phyloP scores from a whole-genome alignment of 2,329 filamentous ascomycete genomes.

The Hortaea sp. region DNA sequence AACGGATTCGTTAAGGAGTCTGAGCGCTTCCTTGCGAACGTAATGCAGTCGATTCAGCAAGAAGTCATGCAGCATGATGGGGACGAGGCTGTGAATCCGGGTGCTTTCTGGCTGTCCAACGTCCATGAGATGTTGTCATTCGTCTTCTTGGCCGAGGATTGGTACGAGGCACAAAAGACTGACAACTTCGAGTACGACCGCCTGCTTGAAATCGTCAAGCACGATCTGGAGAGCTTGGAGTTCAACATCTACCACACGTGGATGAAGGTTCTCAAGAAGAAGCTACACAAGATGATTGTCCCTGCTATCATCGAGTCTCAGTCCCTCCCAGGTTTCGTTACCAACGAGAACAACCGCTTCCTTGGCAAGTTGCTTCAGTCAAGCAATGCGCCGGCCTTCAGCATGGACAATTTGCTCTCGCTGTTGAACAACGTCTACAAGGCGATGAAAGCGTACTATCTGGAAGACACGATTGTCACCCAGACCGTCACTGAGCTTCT shows the following conservation, averaged over 20 bases:
- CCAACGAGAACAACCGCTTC: constrained; percentile 96
- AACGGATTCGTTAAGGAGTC: constrained; percentile 99
- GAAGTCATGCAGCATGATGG: constrained; percentile 99
- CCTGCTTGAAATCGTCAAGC: constrained; percentile 95
- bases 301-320: constrained; percentile 98
- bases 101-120: constrained; percentile 97
- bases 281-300: constrained; percentile 98
- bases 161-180: constrained; percentile 98
- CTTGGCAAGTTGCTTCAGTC: constrained; percentile 89
- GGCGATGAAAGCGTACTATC: constrained; percentile 97
- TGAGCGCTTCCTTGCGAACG: constrained; percentile 94
- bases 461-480: constrained; percentile 91
- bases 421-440: constrained; percentile 95
- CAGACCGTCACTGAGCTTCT: constrained; percentile 93
- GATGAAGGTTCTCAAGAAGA: constrained; percentile 99
- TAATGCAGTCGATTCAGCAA: constrained; percentile 99
- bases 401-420: constrained; percentile 97
- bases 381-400: constrained; percentile 88
- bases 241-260: constrained; percentile 99
- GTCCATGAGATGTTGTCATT: constrained; percentile 99
- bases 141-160: constrained; percentile 96
- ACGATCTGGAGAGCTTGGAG: constrained; percentile 93
- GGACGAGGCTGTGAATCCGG: constrained; percentile 92
- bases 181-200: constrained; percentile 99
- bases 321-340: constrained; percentile 94